Base-by-base conservation (phyloP, 768 basidiomycete genomes). In the Tubosaeta sp. region DNA sequence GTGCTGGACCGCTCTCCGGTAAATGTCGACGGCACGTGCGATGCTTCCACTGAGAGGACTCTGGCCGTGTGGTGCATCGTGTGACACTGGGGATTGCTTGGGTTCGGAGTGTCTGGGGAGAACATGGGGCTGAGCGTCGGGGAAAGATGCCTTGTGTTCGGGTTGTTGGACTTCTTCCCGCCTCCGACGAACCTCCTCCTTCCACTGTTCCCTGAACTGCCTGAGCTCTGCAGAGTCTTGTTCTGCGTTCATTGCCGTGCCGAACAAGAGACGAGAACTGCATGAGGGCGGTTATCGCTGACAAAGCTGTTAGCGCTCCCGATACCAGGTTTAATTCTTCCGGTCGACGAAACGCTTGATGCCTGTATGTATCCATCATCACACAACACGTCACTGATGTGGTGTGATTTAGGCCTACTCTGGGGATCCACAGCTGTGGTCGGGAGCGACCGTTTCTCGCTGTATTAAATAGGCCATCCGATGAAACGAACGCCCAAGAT, bases 171-270 rank as follows among this genome's bases (percentile, higher is more conserved):
- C 39, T 24, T 58, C 59, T 49, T 46, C 59, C 24, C 32, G 53
- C 38, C 68, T 71, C 54, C 67, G 72, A 43, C 66, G 61, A 14
- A 90, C 76, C 64, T 90, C 88, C 25, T 72, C 75, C 59, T 78
- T 78, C 90, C 90, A 92, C 72, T 77, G 76, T 52, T 80, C 78
- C 68, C 90, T 78, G 67, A 92, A 92, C 39, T 69, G 68, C 9
- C 72, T 77, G 55, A 92, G 81, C 59, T 90, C 89, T 6, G 74
- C 71, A 0, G 80, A 67, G 32, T 84, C 86, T 53, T 68, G 68
- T 46, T 71, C 70, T 19, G 55, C 30, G 44, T 34, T 41, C 46
- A 21, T 29, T 19, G 38, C 31, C 21, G 39, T 49, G 18, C 10
- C 22, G 18, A 27, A 24, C 18, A 30, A 35, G n/a, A 39, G 19